Base-by-base conservation (phyloP, 768 basidiomycete genomes). In the Kwoniella pini region DNA sequence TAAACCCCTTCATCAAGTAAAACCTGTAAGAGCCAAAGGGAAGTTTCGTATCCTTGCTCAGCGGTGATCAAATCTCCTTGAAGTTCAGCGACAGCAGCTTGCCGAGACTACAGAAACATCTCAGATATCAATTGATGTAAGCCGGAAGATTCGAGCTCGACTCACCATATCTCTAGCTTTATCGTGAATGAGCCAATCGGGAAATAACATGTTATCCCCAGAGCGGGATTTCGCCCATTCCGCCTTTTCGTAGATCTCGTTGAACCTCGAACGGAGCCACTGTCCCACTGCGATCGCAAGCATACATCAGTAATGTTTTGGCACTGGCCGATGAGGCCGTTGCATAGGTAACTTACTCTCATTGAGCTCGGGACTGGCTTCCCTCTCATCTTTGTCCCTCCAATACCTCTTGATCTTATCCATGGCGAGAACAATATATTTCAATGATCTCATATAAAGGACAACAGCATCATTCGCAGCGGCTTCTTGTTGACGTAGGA, bases 201-300 rank as follows among this genome's bases (percentile, higher is more conserved):
- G 83, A 81, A 87, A 94, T 19, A 87, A 85, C 60, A 92, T 89
- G 28, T 79, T 80, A 57, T 89, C 88, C 30, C 51, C 84, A 78
- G 77, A 77, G 12, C 77, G 69, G 17, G 71, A 58, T 68, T 80
- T 81, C 2, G 79, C 78, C 68, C 78, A 80, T 46, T 90, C 87
- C 17, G 91, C 90, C 39, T 94, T 89, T 60, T 95, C 92, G 71
- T 90, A 90, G 72, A 91, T 95, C 75, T 94, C 93, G 70, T 93
- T 86, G 77, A 96, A 99, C 64, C 92, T 88, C 12, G 88, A 86
- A 72, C 89, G 90, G 80, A 96, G 93, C 94, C 93, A 99, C 53
- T 85, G 81, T 0, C 81, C 79, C 62, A 80, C 81, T 80, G 58
- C 10, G 7, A 36, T 36, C 33, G 7, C 7, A 43, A 12, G 21